Percentiles rank a stretch among this genome's conserved stretches.
Evolutionary conservation across 2,329 filamentous ascomycete species (phyloP).

Genomic region (Talaromyces sp.): DNA sequence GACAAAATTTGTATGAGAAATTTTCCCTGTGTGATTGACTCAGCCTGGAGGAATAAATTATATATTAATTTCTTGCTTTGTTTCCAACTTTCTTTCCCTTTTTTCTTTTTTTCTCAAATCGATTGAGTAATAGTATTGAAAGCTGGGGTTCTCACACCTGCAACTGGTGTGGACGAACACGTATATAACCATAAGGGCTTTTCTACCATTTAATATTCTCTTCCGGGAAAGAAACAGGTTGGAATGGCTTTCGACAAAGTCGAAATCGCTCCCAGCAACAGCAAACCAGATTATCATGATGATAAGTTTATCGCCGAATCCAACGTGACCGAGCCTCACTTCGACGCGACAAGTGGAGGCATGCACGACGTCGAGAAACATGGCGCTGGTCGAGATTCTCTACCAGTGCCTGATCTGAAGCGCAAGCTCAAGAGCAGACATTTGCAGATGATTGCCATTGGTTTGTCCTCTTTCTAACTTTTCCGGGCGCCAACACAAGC

Average conservation of each 20-base stretch:
- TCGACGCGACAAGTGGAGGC: neutral
- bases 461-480: constrained; percentile 50
- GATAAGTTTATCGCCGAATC: constrained; percentile 6
- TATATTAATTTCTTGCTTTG: neutral
- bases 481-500: neutral
- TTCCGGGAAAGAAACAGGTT: neutral
- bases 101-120: neutral
- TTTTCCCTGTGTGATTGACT: neutral
- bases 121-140: constrained; percentile 1
- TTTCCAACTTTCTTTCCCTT: neutral
- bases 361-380: constrained; percentile 34
- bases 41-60: neutral
- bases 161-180: neutral
- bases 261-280: neutral
- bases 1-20: neutral
- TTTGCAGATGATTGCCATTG: constrained; percentile 97
- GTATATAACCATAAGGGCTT: neutral
- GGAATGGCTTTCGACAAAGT: constrained; percentile 6
- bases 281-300: neutral
- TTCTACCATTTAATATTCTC: neutral
- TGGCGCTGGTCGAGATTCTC: constrained; percentile 45
- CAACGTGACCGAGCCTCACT: neutral
- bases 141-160: neutral
- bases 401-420: constrained; percentile 60
- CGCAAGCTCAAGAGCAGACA: constrained; percentile 79